Evolutionary conservation across 2,329 filamentous ascomycete genomes (phyloP), one percentile per base, ranked within the genome.

Genomic region (Pseudogymnoascus sp.): DNA sequence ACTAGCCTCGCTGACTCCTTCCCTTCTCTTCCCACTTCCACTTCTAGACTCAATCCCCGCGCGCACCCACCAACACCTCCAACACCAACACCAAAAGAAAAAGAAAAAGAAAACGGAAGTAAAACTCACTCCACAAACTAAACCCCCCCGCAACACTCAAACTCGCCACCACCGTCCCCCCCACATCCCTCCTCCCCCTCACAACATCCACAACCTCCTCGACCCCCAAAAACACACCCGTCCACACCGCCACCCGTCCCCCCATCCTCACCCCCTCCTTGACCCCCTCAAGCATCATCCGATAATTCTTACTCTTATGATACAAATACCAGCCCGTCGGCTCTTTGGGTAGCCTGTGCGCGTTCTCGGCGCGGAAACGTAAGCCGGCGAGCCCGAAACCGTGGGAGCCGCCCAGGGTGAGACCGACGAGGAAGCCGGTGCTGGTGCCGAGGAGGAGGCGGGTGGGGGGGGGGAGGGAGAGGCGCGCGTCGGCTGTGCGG

Each of bases 221-320:
- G 60, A 95, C 84, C 5, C 86, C 80, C 71, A 96, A 87, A 71
- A 96, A 95, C 60, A 89, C 78, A 16, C 85, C 82, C 2, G 86
- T 89, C 83, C 93, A 93, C 54, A 88, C 78, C 4, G 85, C 84
- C 5, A 96, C 80, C 68, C 83, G 86, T 34, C 78, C 73, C 1
- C 89, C 92, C 81, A 95, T 90, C 68, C 83, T 86, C 60, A 91
- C 70, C 0, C 91, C 95, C 71, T 96, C 91, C 62, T 85, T 85
- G 16, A 96, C 78, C 0, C 89, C 93, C 5, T 89, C 90, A 21
- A 89, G 82, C 70, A 90, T 87, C 61, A 89, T 83, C 71, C 91
- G 86, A 78, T 99, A 97, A 76, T 96, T 97, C 77, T 97, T 97
- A 73, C 86, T 91, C 77, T 97, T 97, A 80, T 97, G 93, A 76